phyloP scores from a whole-genome alignment of 2,329 filamentous ascomycete genomes.

The Venturia oleaginea region DNA sequence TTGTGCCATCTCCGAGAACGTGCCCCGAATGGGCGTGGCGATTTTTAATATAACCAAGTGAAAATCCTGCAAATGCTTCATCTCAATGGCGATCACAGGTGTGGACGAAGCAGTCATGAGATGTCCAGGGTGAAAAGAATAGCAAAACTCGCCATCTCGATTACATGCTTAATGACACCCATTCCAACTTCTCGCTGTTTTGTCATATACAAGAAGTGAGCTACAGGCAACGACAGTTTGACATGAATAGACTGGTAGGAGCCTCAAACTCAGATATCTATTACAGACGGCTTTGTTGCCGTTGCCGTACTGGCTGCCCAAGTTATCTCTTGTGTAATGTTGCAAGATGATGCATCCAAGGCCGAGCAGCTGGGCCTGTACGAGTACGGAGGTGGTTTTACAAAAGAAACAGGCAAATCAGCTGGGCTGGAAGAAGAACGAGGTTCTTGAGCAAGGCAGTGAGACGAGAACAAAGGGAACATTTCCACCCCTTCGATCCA shows the following conservation, averaged over 20 bases:
- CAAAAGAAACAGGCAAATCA: too few species aligned
- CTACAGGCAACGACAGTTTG: background rate
- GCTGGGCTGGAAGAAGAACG: too few species aligned
- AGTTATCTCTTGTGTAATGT: background rate
- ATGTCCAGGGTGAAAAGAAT: background rate
- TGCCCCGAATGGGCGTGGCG: background rate
- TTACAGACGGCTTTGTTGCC: background rate
- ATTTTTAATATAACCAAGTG: conserved; percentile 1
- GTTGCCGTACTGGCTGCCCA: background rate
- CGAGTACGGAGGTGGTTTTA: background rate
- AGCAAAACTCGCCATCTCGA: background rate
- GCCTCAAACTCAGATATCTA: background rate
- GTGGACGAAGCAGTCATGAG: background rate
- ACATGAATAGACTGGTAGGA: background rate
- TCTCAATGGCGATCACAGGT: background rate
- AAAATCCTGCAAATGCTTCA: background rate
- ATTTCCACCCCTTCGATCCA: too few species aligned
- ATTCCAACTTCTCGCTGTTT: background rate
- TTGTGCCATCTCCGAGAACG: background rate
- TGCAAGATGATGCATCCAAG: background rate
- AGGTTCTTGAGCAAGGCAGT: too few species aligned
- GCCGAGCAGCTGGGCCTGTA: background rate
- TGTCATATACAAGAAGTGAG: background rate
- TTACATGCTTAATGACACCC: background rate
- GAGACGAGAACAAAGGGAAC: too few species aligned